Conservation (phyloP, 306 rosid species). For the Purshia tridentata region DNA sequence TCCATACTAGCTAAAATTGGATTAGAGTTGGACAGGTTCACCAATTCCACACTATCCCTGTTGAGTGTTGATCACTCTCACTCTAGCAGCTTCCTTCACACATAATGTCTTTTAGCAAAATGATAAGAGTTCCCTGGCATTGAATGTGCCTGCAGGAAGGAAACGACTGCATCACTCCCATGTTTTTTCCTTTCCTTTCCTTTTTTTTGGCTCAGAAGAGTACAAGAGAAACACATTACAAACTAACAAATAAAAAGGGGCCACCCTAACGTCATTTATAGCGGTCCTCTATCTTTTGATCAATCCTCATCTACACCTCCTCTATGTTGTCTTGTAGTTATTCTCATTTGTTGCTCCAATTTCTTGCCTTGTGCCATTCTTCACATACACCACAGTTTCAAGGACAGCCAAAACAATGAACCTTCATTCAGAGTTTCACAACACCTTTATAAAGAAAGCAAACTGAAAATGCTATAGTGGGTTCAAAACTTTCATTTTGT, state of each 20-base stretch:
- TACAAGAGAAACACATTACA: not conserved
- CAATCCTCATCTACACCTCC: not conserved
- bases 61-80: not conserved
- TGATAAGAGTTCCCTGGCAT: not conserved
- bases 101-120: not conserved
- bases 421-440: not conserved
- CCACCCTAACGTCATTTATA: not conserved
- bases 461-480: not conserved
- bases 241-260: not conserved
- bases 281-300: not conserved
- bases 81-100: not conserved
- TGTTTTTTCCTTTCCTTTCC: not conserved
- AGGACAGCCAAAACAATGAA: not conserved
- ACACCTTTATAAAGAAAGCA: not conserved
- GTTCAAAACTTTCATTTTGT: too few relatives aligned
- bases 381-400: not conserved
- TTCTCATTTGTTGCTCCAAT: not conserved
- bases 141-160: not conserved
- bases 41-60: not conserved
- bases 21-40: not conserved
- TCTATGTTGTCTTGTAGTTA: not conserved
- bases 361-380: not conserved
- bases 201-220: not conserved
- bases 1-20: not conserved
- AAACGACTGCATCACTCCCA: not conserved